Percentiles rank a stretch among this genome's conserved stretches.
Evolutionary conservation across 2,329 filamentous ascomycete genomes (phyloP).

Genomic region (Aspergillus tubingensis): DNA sequence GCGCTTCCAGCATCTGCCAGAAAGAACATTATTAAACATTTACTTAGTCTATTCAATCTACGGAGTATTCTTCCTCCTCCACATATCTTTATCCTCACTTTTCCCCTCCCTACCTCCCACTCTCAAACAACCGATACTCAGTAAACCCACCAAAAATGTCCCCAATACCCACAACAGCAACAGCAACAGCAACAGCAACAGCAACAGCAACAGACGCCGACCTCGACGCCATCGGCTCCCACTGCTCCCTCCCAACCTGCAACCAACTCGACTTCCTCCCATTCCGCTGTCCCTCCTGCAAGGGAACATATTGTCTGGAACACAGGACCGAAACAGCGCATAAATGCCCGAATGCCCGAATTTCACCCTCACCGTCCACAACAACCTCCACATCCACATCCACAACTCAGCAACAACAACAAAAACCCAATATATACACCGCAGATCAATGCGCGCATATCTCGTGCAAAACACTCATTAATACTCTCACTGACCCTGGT

Average conservation of each 20-base stretch:
- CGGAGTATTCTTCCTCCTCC: not conserved
- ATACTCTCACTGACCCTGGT: slow-evolving; percentile 53
- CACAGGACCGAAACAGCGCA: slow-evolving; percentile 86
- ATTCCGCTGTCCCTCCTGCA: slow-evolving; percentile 89
- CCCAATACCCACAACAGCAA: not conserved
- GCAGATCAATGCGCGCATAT: slow-evolving; percentile 54
- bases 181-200: slow-evolving; percentile 22
- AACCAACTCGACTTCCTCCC: slow-evolving; percentile 95
- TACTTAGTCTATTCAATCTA: not conserved
- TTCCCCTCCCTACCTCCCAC: not conserved
- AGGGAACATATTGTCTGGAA: slow-evolving; percentile 82
- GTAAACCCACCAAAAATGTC: not conserved
- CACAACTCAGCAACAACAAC: slow-evolving; percentile 29
- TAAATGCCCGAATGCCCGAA: slow-evolving; percentile 61
- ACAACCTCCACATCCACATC: slow-evolving; percentile 32
- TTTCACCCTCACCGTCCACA: slow-evolving; percentile 11
- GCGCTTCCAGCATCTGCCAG: slow-evolving; percentile 19
- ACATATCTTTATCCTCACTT: not conserved
- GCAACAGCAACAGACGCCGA: slow-evolving; percentile 58
- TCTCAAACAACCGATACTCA: not conserved
- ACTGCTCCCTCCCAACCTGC: slow-evolving; percentile 91
- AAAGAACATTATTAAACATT: not conserved
- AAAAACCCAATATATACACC: slow-evolving; percentile 58
- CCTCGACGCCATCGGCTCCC: slow-evolving; percentile 80
- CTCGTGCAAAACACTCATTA: slow-evolving; percentile 55